Evolutionary conservation across 108 stramenopile genomes (phyloP).

Genomic region (Discostella stelligeroides): DNA sequence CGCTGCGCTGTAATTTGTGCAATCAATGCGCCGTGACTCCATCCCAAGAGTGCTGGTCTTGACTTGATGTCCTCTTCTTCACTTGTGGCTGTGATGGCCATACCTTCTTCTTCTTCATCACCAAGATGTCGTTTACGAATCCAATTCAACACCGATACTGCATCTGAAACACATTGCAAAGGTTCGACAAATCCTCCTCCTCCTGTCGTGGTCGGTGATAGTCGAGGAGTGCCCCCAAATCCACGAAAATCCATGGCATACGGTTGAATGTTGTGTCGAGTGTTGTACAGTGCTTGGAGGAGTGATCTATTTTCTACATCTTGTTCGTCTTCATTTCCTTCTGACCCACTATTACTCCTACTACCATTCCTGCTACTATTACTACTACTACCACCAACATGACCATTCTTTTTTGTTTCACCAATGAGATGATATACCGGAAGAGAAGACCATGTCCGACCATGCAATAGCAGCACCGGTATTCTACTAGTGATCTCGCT

Average conservation of each 20-base stretch:
- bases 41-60: conserved; percentile 66
- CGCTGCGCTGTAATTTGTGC: conserved; percentile 84
- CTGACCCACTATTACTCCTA: no score
- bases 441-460: conserved; percentile 88
- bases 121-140: conserved; percentile 37
- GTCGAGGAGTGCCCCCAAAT: conserved; percentile 84
- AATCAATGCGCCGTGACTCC: conserved; percentile 87
- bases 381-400: neutral
- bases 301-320: conserved; percentile 38
- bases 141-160: conserved; percentile 77
- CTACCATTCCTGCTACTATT: no score
- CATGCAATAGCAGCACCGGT: conserved; percentile 81
- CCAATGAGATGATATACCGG: conserved; percentile 82
- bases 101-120: no score
- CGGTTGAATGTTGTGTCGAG: conserved; percentile 61
- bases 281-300: conserved; percentile 66
- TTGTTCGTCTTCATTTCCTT: no score
- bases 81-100: no score
- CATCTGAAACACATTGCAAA: conserved; percentile 73
- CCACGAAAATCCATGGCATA: conserved; percentile 92
- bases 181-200: conserved; percentile 78
- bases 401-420: neutral
- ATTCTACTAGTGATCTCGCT: conserved; percentile 15
- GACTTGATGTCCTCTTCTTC: neutral
- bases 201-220: conserved; percentile 38